Conservation (phyloP, 2,329 filamentous ascomycete species). For the Apiospora phragmitis region DNA sequence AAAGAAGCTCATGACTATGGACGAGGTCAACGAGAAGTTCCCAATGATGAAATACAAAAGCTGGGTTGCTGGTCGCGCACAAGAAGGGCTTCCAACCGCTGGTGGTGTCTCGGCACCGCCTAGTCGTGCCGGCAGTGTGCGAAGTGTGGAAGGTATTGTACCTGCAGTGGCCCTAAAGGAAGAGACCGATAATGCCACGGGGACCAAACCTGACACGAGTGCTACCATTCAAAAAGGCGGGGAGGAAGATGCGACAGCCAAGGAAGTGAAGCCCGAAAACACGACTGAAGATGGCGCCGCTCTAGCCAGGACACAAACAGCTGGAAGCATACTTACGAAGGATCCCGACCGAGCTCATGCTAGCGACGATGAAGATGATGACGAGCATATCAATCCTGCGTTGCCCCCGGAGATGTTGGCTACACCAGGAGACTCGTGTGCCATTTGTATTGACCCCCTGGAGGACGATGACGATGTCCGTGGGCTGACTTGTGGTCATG, state of each 20-base stretch:
- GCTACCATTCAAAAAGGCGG: background rate
- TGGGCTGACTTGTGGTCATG: constrained; percentile 93
- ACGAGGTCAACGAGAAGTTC: constrained; percentile 97
- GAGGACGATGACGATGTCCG: constrained; percentile 96
- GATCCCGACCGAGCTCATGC: constrained; percentile 25
- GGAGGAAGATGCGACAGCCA: background rate
- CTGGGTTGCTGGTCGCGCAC: constrained; percentile 83
- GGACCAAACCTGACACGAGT: background rate
- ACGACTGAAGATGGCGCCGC: constrained; percentile 16
- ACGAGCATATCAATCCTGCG: constrained; percentile 81
- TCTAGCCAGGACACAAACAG: constrained; percentile 21
- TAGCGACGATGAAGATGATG: constrained; percentile 65
- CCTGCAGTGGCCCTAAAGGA: constrained; percentile 46
- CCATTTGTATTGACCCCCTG: constrained; percentile 91
- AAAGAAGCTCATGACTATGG: constrained; percentile 99
- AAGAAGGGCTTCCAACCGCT: constrained; percentile 77
- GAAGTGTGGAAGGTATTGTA: constrained; percentile 61
- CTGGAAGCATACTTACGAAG: constrained; percentile 25
- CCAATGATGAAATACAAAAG: constrained; percentile 95
- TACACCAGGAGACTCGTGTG: constrained; percentile 87
- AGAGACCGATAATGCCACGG: constrained; percentile 32
- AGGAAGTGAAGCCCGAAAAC: constrained; percentile 15
- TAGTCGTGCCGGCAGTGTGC: constrained; percentile 73
- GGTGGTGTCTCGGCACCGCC: constrained; percentile 78
- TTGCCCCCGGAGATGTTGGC: constrained; percentile 78